Base-by-base conservation (phyloP, 1,284 basidiomycete species). In the Cryptococcus deneoformans region DNA sequence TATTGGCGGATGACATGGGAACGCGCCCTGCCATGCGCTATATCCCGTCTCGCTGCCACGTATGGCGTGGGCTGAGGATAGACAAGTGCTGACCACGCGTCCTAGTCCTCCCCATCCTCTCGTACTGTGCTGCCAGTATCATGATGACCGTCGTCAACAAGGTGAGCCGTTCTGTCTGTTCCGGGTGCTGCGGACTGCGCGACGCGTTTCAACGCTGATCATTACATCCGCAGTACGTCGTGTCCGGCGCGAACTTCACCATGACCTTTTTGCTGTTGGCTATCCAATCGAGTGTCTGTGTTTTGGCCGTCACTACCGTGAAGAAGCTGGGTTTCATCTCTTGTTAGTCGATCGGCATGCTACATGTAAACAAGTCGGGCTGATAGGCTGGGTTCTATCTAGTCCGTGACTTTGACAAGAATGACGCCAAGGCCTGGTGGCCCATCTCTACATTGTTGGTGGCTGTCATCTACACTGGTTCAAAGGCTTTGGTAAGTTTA, bases 61-160 rank as follows among this genome's bases (percentile, higher is more conserved):
- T 29, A 29, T 29, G 29, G 29, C 29, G 29, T 29, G 29, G 29
- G 29, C 29, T 1, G 29, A 29, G 29, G 29, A 29, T 29, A 29
- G 3, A 5, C 29, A 29, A 4, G 29, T 4, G 29, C 29, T 29
- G 29, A 29, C 29, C 29, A 29, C 29, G 43, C 12, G 5, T 9
- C 43, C 9, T 50, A 69, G 67, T 59, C 29, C 52, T 69, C 8
- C 87, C 94, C 37, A 89, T 98, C 63, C 62, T 89, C 58, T 90
- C 88, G 70, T 99, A 99, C 78, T 99, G 96, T 74, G 67, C 88
- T 35, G 92, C 95, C 2, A 94, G 91, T 44, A 97, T 99, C 69
- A 81, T 93, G 56, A 99, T 99, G 96, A 99, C 96, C 0, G 85
- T 99, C 49, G 86, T 97, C 61, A 98, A 98, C 83, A 98, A 99